A percentile compares a stretch with the other conserved stretches of the same genome.
These are phyloP conservation scores for Pleurotus citrinopileatus DNA, from an alignment of 768 basidiomycete species.

Conservation along the genomic window DNA sequence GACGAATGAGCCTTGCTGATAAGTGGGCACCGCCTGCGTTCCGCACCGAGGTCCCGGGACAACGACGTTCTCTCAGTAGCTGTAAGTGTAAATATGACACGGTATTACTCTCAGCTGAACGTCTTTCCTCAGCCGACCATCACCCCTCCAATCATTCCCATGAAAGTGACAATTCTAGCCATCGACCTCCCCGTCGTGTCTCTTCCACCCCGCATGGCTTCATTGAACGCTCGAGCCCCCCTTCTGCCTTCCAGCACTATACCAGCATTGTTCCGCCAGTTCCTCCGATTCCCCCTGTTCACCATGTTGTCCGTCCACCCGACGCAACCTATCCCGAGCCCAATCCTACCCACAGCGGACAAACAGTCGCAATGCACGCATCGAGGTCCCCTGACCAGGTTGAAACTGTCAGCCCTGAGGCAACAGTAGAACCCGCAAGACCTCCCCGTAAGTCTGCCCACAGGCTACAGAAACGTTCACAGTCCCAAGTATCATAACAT, in stretches of 20 bases:
- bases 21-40: conserved; percentile 28
- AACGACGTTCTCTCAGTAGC: background rate
- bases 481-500: background rate
- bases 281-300: conserved; percentile 15
- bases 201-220: conserved; percentile 2
- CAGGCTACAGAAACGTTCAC: background rate
- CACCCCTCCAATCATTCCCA: background rate
- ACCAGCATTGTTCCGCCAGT: conserved; percentile 13
- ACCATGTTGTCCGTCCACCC: background rate
- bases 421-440: background rate
- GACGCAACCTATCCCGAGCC: background rate
- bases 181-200: conserved; percentile 1
- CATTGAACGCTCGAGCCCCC: background rate
- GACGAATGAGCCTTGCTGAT: conserved; percentile 29
- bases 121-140: background rate
- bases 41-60: background rate
- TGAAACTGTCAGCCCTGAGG: no score
- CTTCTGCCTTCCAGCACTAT: background rate
- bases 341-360: background rate
- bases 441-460: background rate
- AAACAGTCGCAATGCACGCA: no score
- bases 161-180: background rate
- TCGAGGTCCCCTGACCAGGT: no score
- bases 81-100: background rate
- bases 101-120: background rate